Percentiles rank a stretch among this genome's conserved stretches.
These are phyloP conservation scores for Cystobasidiaceae sp. DNA, from an alignment of 1,284 basidiomycete genomes.

Conservation along the genomic window DNA sequence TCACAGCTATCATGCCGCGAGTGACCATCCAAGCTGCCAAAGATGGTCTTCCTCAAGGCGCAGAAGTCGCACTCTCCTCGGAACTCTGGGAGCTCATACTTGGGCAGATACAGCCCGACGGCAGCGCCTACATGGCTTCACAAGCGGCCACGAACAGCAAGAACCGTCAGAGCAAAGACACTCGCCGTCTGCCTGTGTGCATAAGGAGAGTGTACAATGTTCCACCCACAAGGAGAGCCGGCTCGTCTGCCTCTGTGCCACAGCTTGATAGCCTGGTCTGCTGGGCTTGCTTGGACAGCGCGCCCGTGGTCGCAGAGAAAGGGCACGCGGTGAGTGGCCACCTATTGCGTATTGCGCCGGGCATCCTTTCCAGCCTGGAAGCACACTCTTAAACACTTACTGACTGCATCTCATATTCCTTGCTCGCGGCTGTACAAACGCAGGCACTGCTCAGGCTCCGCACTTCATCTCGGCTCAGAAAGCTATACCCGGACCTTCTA, in stretches of 20 bases:
- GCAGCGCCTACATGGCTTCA: no score
- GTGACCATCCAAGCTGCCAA: neutral
- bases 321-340: no score
- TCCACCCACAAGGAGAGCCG: neutral
- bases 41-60: slow-evolving; percentile 6
- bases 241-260: neutral
- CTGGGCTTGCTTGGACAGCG: slow-evolving; percentile 23
- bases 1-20: slow-evolving; percentile 2
- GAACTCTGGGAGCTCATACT: slow-evolving; percentile 23
- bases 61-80: slow-evolving; percentile 8
- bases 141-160: neutral
- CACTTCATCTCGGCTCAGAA: neutral
- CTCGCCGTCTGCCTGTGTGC: neutral
- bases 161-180: neutral
- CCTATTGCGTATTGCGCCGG: no score
- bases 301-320: neutral
- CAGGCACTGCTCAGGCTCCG: neutral
- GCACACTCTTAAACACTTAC: no score
- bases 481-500: neutral
- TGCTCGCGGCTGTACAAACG: no score
- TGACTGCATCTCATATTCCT: no score
- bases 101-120: slow-evolving; percentile 15
- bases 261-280: slow-evolving; percentile 21
- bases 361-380: no score
- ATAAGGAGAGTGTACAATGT: slow-evolving; percentile 5